phyloP scores from a whole-genome alignment of 176 grass and related monocot species.

The Avena sativa region DNA sequence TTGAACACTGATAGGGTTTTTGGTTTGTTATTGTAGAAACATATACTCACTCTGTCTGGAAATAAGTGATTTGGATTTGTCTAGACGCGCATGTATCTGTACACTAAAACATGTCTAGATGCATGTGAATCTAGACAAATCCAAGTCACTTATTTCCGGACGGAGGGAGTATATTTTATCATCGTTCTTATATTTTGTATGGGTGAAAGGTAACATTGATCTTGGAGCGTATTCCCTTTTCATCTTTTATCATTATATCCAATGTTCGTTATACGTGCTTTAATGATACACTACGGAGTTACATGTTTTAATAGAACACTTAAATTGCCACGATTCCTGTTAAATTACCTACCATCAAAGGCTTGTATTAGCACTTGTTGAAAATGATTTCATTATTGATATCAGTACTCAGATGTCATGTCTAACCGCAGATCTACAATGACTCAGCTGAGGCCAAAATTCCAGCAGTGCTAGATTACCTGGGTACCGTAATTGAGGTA shows the following conservation, averaged over 20 bases:
- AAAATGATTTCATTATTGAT: slow-evolving; percentile 29
- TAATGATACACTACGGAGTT: neutral
- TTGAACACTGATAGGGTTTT: slow-evolving; percentile 1
- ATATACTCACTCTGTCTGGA: neutral
- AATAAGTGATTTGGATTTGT: too few relatives aligned
- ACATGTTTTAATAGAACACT: neutral
- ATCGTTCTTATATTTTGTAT: neutral
- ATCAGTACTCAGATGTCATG: slow-evolving; percentile 14
- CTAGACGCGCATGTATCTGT: too few relatives aligned
- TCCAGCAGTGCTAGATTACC: slow-evolving; percentile 90
- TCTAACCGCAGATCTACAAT: slow-evolving; percentile 70
- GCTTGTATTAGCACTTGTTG: slow-evolving; percentile 24
- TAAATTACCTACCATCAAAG: slow-evolving; percentile 22
- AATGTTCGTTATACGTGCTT: too few relatives aligned
- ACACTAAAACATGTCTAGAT: too few relatives aligned
- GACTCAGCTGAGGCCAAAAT: slow-evolving; percentile 91
- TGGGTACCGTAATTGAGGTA: slow-evolving; percentile 87
- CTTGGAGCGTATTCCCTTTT: slow-evolving; percentile 30
- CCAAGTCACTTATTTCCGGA: too few relatives aligned
- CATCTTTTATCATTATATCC: neutral
- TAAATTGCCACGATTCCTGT: neutral
- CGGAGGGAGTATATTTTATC: neutral
- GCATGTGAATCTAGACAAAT: too few relatives aligned
- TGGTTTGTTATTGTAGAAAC: neutral
- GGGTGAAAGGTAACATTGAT: slow-evolving; percentile 16